Conservation (phyloP, 108 stramenopile species). For the Cyclotella cryptica region DNA sequence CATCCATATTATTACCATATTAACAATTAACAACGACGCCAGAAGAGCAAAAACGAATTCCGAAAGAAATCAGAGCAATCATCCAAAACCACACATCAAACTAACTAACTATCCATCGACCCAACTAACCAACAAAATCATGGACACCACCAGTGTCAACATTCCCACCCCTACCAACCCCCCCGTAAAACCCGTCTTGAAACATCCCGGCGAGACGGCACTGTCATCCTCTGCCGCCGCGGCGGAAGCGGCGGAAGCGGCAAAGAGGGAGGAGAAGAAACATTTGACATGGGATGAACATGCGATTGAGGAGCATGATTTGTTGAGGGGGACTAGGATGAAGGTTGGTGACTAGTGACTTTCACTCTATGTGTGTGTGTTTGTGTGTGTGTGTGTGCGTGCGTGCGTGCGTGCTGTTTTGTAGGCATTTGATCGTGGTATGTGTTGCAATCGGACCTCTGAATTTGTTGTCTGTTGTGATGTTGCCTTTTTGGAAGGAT, state of each 20-base stretch:
- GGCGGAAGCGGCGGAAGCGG: not conserved
- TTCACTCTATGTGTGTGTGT: not conserved
- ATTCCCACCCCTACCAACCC: slow-evolving; percentile 1
- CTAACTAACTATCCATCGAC: too few species aligned
- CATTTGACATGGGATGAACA: slow-evolving; percentile 84
- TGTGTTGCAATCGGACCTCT: not conserved
- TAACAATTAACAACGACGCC: too few species aligned
- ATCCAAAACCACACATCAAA: too few species aligned
- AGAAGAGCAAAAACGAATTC: too few species aligned
- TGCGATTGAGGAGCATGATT: slow-evolving; percentile 88
- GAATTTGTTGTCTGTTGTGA: not conserved
- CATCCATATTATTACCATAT: too few species aligned
- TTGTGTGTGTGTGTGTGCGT: too few species aligned
- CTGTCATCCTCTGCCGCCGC: not conserved
- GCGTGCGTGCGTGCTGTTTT: not conserved
- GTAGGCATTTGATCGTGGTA: not conserved
- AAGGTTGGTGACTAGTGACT: slow-evolving; percentile 53
- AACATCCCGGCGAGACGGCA: not conserved
- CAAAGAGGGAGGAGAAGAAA: slow-evolving; percentile 34
- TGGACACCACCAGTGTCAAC: slow-evolving; percentile 10
- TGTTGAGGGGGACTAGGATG: slow-evolving; percentile 87
- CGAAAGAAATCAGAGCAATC: too few species aligned
- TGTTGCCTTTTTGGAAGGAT: not conserved
- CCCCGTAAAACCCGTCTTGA: slow-evolving; percentile 16
- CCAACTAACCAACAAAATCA: not conserved